These are phyloP conservation scores for Thalia dealbata DNA, from an alignment of 176 grass and related monocot genomes.

Conservation along the genomic window DNA sequence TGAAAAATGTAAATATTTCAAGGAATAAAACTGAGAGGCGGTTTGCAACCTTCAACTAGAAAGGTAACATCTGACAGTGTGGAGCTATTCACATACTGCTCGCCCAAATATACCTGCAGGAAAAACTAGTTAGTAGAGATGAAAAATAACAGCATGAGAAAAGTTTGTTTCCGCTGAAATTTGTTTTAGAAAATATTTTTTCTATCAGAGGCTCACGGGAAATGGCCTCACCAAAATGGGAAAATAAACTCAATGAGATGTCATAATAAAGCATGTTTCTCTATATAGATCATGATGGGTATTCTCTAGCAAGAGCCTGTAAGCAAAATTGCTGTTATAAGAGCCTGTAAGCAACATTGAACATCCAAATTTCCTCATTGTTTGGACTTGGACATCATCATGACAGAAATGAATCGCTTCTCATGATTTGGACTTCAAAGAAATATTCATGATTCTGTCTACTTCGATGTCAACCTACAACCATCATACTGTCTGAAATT, in stretches of 20 bases:
- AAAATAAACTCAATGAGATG: too few relatives aligned
- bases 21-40: constrained; percentile 24
- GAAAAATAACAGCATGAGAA: not conserved
- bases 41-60: constrained; percentile 80
- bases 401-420: not conserved
- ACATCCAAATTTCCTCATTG: not conserved
- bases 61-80: constrained; percentile 97
- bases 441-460: too few relatives aligned
- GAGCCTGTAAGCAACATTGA: not conserved
- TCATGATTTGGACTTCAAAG: too few relatives aligned
- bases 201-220: too few relatives aligned
- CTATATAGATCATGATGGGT: too few relatives aligned
- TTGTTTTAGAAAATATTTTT: too few relatives aligned
- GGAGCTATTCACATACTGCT: constrained; percentile 91
- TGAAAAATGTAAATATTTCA: not conserved
- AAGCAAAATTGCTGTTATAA: not conserved
- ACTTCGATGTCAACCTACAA: too few relatives aligned
- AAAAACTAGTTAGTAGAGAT: not conserved
- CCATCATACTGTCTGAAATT: not conserved
- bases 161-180: too few relatives aligned
- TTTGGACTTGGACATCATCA: constrained; percentile 4
- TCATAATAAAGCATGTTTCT: too few relatives aligned
- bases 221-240: too few relatives aligned
- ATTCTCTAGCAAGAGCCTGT: not conserved
- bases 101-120: constrained; percentile 80